Percentiles rank a stretch among this genome's conserved stretches.
Evolutionary conservation across 169 alveolate species (phyloP).

Genomic region (Plasmodium adleri): DNA sequence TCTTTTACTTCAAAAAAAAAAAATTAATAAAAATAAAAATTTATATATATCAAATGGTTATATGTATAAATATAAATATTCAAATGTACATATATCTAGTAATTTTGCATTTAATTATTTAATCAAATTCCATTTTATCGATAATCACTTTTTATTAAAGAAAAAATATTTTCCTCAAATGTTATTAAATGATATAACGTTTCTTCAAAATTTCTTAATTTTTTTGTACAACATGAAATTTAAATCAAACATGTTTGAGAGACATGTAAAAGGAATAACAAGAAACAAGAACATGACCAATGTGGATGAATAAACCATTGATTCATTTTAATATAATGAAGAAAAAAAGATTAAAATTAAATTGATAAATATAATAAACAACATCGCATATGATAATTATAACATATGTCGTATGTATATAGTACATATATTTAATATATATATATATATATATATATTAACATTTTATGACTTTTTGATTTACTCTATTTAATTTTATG

Average conservation of each 20-base stretch:
- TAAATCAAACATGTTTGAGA: conserved; percentile 17
- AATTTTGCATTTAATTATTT: conserved; percentile 25
- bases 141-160: conserved; percentile 22
- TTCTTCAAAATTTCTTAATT: conserved; percentile 8
- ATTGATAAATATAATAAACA: too few relatives aligned
- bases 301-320: too few relatives aligned
- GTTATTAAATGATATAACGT: conserved; percentile 9
- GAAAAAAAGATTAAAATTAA: too few relatives aligned
- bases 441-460: too few relatives aligned
- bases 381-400: too few relatives aligned
- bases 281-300: too few relatives aligned
- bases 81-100: conserved; percentile 12
- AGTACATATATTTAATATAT: too few relatives aligned
- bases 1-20: conserved; percentile 8
- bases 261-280: neutral
- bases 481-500: too few relatives aligned
- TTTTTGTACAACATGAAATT: conserved; percentile 5
- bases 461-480: too few relatives aligned
- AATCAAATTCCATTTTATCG: conserved; percentile 25
- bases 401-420: too few relatives aligned
- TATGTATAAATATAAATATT: conserved; percentile 47
- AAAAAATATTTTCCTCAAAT: conserved; percentile 18
- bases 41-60: conserved; percentile 63
- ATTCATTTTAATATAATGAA: too few relatives aligned
- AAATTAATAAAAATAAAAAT: conserved; percentile 15